phyloP scores from a whole-genome alignment of 192 early-diverging fungal species.

The Gaertneriomyces sp. region DNA sequence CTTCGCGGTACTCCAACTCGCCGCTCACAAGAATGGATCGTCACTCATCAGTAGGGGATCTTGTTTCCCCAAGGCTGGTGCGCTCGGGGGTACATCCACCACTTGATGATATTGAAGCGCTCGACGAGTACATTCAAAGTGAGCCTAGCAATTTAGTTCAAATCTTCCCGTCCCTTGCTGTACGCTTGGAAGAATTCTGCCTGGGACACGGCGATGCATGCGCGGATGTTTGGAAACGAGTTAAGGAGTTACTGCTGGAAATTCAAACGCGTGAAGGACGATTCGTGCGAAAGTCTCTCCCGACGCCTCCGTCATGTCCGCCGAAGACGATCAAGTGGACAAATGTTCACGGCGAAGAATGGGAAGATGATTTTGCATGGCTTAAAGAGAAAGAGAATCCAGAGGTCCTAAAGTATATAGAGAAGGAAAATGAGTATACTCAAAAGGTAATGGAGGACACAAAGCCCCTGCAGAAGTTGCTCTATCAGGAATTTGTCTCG shows the following conservation, averaged over 20 bases:
- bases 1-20: no score
- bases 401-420: constrained; percentile 55
- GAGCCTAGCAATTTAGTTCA: constrained; percentile 30
- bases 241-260: constrained; percentile 6
- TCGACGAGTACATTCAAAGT: constrained; percentile 28
- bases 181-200: constrained; percentile 13
- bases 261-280: neutral
- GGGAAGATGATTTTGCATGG: constrained; percentile 54
- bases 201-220: constrained; percentile 17
- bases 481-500: constrained; percentile 64
- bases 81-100: constrained; percentile 34
- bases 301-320: constrained; percentile 26
- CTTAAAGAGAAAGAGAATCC: constrained; percentile 51
- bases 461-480: constrained; percentile 48
- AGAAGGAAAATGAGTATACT: constrained; percentile 54
- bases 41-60: no score
- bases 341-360: constrained; percentile 53
- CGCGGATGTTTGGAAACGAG: constrained; percentile 13
- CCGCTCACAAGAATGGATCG: no score
- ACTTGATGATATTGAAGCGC: constrained; percentile 16
- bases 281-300: constrained; percentile 9
- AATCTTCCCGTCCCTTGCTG: constrained; percentile 20
- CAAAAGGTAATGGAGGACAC: constrained; percentile 44
- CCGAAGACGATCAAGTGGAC: constrained; percentile 30
- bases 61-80: no score